Evolutionary conservation across 345 rosid species (phyloP), one percentile per base, ranked within the genome.

Genomic region (Dovyalis caffra): DNA sequence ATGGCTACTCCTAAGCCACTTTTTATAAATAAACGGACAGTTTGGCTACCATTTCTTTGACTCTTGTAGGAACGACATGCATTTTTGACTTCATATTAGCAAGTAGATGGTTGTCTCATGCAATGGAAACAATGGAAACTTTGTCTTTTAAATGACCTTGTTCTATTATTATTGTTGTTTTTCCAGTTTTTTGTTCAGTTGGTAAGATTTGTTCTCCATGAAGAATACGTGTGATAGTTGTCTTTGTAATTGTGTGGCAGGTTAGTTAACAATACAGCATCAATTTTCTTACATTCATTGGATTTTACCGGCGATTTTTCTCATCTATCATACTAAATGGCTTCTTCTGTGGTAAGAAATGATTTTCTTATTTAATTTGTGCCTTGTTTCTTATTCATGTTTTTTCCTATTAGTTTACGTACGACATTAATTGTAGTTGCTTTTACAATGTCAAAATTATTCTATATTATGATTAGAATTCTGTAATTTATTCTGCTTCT

Each of bases 341-440:
- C 81, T 66, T 72, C 77, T 60, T n/a, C 76, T n/a, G 5, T 21
- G 32, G 81, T 78, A 67, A 66, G 76, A 31, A 18, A 49, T 51
- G 70, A 49, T 35, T 38, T 43, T 29, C 8, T 18, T 12, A 14
- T 18, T 21, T 3, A 12, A 47, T 21, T 18, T 9, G 20, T 49
- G 11, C 23, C 23, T 31, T 68, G 5, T 6, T 37, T 21, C 31
- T 8, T 60, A 2, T 60, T 60, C 64, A 60, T 25, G 29, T 60
- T 32, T n/a, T 32, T 6, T 16, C 57, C 25, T 64, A 32, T 33
- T 4, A 32, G 12, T 11, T 64, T 64, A 4, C 20, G 38, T 35
- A 0, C 18, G 8, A 3, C 7, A 25, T 12, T 26, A 12, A 51
- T 51, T 51, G 25, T 23, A 37, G 20, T 9, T 23, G 6, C 47